These are phyloP conservation scores for Aspergillus olivimuriae DNA, from an alignment of 495 filamentous ascomycete species.

Conservation along the genomic window DNA sequence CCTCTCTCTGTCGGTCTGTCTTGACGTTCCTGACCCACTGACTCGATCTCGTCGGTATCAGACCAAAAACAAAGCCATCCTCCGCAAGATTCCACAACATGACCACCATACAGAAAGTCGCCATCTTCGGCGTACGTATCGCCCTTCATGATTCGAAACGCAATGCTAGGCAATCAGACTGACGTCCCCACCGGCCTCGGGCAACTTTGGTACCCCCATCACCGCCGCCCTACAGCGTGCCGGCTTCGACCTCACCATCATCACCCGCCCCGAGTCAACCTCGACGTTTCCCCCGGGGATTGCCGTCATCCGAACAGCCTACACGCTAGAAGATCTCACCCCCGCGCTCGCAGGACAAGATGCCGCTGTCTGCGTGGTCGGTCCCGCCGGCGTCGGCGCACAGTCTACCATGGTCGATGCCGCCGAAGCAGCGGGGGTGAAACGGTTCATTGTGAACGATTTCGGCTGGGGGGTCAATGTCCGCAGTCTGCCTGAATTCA, in stretches of 20 bases:
- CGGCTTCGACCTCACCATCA: conserved; percentile 25
- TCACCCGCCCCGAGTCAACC: conserved; percentile 25
- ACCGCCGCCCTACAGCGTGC: conserved; percentile 23
- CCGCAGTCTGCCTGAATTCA: conserved; percentile 7
- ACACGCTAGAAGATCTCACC: conserved; percentile 12
- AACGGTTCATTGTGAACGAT: conserved; percentile 40
- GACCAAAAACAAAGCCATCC: too few species aligned
- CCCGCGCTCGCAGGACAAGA: conserved; percentile 47
- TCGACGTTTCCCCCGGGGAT: conserved; percentile 13
- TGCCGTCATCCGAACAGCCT: conserved; percentile 4
- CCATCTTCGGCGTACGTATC: too few species aligned
- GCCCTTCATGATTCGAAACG: too few species aligned
- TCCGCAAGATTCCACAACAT: too few species aligned
- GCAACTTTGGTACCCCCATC: conserved; percentile 29
- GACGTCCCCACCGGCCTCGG: conserved; percentile 8
- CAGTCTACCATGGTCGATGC: conserved; percentile 51
- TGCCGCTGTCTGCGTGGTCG: conserved; percentile 50
- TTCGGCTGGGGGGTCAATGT: conserved; percentile 17
- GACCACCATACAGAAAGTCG: too few species aligned
- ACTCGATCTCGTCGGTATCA: too few species aligned
- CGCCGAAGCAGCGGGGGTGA: conserved; percentile 49
- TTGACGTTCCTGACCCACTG: too few species aligned
- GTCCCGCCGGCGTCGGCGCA: conserved; percentile 19
- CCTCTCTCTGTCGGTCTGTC: too few species aligned
- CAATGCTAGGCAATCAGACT: too few species aligned